Percentiles rank a stretch among this genome's conserved stretches.
Evolutionary conservation across 441 rosid species (phyloP).

Genomic region (Eruca vesicaria): DNA sequence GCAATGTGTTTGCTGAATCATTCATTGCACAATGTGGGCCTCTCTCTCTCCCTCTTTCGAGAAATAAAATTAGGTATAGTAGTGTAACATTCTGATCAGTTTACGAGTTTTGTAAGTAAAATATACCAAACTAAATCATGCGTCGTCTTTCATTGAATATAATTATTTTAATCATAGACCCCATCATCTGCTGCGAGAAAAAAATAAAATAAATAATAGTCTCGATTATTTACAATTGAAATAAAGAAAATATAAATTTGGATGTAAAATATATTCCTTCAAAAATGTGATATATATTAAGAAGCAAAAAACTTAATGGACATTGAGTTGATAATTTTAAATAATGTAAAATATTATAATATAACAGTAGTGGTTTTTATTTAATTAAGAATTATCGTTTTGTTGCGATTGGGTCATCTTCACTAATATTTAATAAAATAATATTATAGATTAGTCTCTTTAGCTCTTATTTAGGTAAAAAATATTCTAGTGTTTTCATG

Average conservation of each 20-base stretch:
- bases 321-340: slow-evolving; percentile 23
- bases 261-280: neutral
- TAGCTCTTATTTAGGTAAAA: slow-evolving; percentile 3
- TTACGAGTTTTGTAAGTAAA: neutral
- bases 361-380: slow-evolving; percentile 20
- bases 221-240: neutral
- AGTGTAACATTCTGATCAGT: neutral
- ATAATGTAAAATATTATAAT: slow-evolving; percentile 8
- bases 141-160: neutral
- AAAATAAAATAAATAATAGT: neutral
- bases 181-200: neutral
- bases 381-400: neutral
- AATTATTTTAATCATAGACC: neutral
- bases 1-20: slow-evolving; percentile 21
- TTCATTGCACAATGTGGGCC: neutral
- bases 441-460: neutral
- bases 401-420: slow-evolving; percentile 9
- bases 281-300: neutral
- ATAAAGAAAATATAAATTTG: neutral
- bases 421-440: neutral
- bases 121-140: neutral
- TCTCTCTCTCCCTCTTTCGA: neutral
- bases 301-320: neutral
- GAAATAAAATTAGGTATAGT: neutral
- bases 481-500: neutral